Conservation (phyloP, 73 alveolate genomes). For the Tetrahymena borealis region DNA sequence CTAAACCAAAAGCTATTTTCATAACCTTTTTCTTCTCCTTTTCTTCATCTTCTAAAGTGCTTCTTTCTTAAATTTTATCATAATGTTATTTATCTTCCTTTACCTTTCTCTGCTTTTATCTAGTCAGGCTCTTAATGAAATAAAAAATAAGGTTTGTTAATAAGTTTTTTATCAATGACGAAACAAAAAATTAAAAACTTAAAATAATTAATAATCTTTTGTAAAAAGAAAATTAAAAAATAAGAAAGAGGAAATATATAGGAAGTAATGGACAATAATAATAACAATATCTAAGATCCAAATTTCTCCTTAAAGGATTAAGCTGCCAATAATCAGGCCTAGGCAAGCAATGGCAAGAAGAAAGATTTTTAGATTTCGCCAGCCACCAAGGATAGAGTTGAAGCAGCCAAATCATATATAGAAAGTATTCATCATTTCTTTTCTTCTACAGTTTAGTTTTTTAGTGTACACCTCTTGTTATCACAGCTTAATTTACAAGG, state of each 20-base stretch:
- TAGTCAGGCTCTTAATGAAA: too few species aligned
- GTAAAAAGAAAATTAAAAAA: background rate
- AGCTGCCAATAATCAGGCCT: background rate
- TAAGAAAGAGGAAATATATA: background rate
- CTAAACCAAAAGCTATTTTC: too few species aligned
- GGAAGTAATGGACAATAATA: background rate
- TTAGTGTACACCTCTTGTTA: too few species aligned
- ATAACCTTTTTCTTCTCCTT: too few species aligned
- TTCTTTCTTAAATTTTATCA: too few species aligned
- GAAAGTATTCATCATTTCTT: constrained; percentile 19
- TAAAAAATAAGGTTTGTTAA: too few species aligned
- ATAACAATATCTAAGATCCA: background rate
- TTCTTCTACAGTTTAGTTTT: too few species aligned
- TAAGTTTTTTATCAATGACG: background rate
- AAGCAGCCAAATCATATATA: constrained; percentile 34
- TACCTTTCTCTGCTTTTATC: too few species aligned
- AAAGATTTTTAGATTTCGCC: constrained; percentile 15
- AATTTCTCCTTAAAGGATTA: background rate
- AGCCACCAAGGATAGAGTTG: constrained; percentile 40
- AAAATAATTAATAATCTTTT: background rate
- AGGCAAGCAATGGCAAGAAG: background rate
- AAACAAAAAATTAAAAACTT: background rate
- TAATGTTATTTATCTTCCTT: too few species aligned
- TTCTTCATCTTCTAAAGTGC: too few species aligned
- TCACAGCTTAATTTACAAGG: too few species aligned